Evolutionary conservation across 2,329 filamentous ascomycete species (phyloP).

Genomic region (Talaromyces sp.): DNA sequence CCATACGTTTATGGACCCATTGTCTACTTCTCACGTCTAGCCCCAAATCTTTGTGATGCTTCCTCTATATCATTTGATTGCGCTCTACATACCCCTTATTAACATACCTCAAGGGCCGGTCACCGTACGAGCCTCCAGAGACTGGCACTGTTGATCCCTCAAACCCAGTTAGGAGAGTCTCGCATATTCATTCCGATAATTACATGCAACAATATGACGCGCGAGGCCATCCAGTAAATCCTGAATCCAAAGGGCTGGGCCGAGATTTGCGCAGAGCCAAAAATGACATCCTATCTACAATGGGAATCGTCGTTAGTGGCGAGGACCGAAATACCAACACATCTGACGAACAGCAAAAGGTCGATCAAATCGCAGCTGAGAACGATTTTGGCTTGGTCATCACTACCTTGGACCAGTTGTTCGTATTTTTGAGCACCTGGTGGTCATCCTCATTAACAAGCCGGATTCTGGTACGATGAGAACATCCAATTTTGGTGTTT

Average conservation of each 20-base stretch:
- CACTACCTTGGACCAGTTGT: constrained; percentile 44
- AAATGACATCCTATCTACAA: constrained; percentile 54
- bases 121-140: constrained; percentile 49
- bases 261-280: constrained; percentile 50
- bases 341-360: constrained; percentile 42
- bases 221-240: constrained; percentile 51
- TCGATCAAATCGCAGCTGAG: constrained; percentile 42
- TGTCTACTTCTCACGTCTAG: too few species aligned
- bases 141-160: constrained; percentile 22
- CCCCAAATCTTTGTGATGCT: too few species aligned
- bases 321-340: constrained; percentile 39
- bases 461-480: constrained; percentile 40
- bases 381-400: constrained; percentile 49
- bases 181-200: constrained; percentile 39
- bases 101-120: constrained; percentile 44
- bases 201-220: constrained; percentile 53
- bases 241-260: constrained; percentile 42
- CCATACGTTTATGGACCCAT: too few species aligned
- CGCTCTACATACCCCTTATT: constrained; percentile 10
- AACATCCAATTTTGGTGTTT: background rate
- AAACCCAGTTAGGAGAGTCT: constrained; percentile 25
- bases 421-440: constrained; percentile 46
- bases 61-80: too few species aligned
- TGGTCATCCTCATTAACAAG: constrained; percentile 43
- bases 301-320: constrained; percentile 51